These are phyloP conservation scores for Tolypocladium sp. DNA, from an alignment of 2,329 filamentous ascomycete genomes.

Conservation along the genomic window DNA sequence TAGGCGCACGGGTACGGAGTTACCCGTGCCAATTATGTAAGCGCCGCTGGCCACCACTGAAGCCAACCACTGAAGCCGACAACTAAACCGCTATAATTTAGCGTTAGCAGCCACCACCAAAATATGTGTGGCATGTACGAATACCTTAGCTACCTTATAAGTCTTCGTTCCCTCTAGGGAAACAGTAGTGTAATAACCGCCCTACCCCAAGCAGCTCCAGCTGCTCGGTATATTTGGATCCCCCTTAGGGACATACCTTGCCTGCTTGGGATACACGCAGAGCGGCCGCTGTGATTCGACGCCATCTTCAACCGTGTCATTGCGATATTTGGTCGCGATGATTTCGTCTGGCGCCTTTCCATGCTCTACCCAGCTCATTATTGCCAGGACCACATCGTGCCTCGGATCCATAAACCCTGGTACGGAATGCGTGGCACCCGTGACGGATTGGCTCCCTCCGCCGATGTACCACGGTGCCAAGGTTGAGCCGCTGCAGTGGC, in stretches of 20 bases:
- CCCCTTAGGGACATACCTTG: not conserved
- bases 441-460: not conserved
- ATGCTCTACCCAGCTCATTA: not conserved
- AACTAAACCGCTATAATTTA: too few species aligned
- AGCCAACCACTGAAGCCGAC: too few species aligned
- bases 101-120: too few species aligned
- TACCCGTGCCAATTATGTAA: too few species aligned
- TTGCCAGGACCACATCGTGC: not conserved
- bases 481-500: not conserved
- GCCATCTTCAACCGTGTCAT: not conserved
- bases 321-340: not conserved
- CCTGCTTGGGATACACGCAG: not conserved
- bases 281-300: not conserved
- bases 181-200: too few species aligned
- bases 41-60: too few species aligned
- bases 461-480: not conserved
- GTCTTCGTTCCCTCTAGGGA: too few species aligned
- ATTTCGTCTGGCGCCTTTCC: not conserved
- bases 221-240: not conserved
- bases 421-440: not conserved
- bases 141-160: too few species aligned
- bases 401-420: not conserved
- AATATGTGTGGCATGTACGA: too few species aligned
- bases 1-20: too few species aligned
- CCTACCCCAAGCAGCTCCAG: too few species aligned